Base-by-base conservation (phyloP, 2,329 filamentous ascomycete genomes). In the Fusarium staphyleae region DNA sequence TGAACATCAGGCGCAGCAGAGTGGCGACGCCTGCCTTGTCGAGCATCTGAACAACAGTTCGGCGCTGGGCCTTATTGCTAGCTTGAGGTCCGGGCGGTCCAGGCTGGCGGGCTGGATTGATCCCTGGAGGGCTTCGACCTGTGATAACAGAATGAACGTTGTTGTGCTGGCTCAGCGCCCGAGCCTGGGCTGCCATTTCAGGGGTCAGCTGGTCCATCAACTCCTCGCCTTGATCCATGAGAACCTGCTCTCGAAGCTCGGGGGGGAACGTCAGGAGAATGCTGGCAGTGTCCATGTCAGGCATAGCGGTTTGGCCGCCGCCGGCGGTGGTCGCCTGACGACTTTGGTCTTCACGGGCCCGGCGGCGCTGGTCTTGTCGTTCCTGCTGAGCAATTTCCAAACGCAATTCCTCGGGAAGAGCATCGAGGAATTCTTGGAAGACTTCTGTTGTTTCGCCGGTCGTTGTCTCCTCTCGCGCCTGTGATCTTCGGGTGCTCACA, bases 1-100 rank as follows among this genome's bases (percentile, higher is more conserved):
- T 92, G 72, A 99, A 99, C 93, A 99, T 97, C 9, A 99, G 83
- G n/a, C 96, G 90, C 35, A 99, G 81, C 28, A 99, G 79, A n/a
- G 95, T 98, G 19, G 96, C 95, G 62, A 99, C 88, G 19, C 96
- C 95, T 39, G 93, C 84, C 75, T 96, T 97, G 74, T 99, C 95
- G 24, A 99, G 84, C 89, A 99, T 96, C 71, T 99, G 95, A 18
- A 96, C 90, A 52, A 96, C 89, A 16, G 91, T 87, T 56, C 90
- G 89, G 51, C 90, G 87, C 66, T 89, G 88, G 30, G 81, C 76
- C 75, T 92, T 93, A 70, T 81, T 83, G 62, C 85, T 75, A 62
- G 65, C 69, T 52, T 74, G 73, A 36, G 78, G 77, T 48, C 78
- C 80, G 6, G 66, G 48, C 9, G 62, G 66, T n/a, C 52, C 63